These are phyloP conservation scores for Fusarium continuum DNA, from an alignment of 2,329 filamentous ascomycete genomes.

Conservation along the genomic window DNA sequence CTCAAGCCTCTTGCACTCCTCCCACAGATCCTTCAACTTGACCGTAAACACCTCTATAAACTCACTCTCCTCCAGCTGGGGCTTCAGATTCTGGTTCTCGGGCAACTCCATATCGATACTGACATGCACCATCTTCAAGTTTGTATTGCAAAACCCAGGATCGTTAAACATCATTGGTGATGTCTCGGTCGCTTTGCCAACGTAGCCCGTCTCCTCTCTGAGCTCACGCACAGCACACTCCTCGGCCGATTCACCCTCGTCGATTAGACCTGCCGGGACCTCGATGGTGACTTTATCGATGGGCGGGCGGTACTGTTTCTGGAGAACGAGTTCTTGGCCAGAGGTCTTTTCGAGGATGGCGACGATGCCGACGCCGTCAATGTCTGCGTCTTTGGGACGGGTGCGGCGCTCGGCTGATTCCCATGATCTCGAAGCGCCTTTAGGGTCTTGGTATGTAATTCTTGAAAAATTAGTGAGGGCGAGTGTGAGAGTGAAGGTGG, in stretches of 20 bases:
- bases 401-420: slow-evolving; percentile 78
- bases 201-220: slow-evolving; percentile 73
- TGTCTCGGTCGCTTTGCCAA: slow-evolving; percentile 64
- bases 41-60: slow-evolving; percentile 84
- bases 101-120: slow-evolving; percentile 73
- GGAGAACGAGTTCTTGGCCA: slow-evolving; percentile 66
- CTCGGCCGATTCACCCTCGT: slow-evolving; percentile 69
- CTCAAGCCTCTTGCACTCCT: slow-evolving; percentile 73
- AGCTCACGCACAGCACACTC: slow-evolving; percentile 71
- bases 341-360: slow-evolving; percentile 69
- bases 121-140: slow-evolving; percentile 76
- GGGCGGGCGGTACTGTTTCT: slow-evolving; percentile 74
- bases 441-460: slow-evolving; percentile 71
- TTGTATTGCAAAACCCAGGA: slow-evolving; percentile 73
- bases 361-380: slow-evolving; percentile 79
- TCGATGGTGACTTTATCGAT: slow-evolving; percentile 69
- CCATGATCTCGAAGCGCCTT: slow-evolving; percentile 69
- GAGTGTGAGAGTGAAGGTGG: neutral
- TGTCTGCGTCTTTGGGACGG: slow-evolving; percentile 66
- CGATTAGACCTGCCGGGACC: slow-evolving; percentile 71
- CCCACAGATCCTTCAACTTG: slow-evolving; percentile 70
- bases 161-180: slow-evolving; percentile 74
- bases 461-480: slow-evolving; percentile 47
- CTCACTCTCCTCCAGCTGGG: slow-evolving; percentile 79
- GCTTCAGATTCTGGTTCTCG: slow-evolving; percentile 74